Conservation (phyloP, 768 basidiomycete genomes). For the Punctularia strigosozonata region DNA sequence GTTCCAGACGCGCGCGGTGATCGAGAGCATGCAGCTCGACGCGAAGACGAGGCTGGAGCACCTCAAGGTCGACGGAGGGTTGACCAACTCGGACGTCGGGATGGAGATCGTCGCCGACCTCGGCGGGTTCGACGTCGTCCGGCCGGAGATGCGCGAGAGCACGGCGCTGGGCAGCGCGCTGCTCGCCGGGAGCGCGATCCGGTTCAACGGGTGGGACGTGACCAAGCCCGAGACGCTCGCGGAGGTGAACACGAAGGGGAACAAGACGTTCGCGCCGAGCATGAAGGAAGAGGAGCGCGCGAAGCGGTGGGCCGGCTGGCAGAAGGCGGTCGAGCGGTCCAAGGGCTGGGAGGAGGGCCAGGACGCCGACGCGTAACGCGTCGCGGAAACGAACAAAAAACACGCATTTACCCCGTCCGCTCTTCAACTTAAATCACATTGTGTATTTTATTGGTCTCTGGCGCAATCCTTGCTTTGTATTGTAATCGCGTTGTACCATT, state of each 20-base stretch:
- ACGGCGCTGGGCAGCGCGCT: conserved; percentile 94
- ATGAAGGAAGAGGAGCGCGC: conserved; percentile 41
- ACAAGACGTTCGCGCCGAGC: conserved; percentile 51
- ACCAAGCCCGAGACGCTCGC: conserved; percentile 68
- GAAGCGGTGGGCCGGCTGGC: conserved; percentile 72
- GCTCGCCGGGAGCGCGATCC: conserved; percentile 81
- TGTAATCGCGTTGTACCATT: too few species aligned
- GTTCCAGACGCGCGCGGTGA: conserved; percentile 89
- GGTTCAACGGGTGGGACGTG: conserved; percentile 89
- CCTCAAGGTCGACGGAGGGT: conserved; percentile 96
- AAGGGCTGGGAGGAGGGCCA: conserved; percentile 67
- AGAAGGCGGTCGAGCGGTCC: conserved; percentile 77
- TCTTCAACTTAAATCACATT: too few species aligned
- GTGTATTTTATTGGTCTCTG: too few species aligned
- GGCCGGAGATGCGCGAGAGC: conserved; percentile 95
- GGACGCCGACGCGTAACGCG: conserved; percentile 9
- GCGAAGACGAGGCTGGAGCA: conserved; percentile 68
- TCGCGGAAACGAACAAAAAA: too few species aligned
- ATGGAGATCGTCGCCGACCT: conserved; percentile 83
- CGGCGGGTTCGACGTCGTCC: conserved; percentile 83
- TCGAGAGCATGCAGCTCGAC: conserved; percentile 92
- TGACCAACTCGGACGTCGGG: conserved; percentile 88
- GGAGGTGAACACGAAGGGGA: conserved; percentile 83
- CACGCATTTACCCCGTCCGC: too few species aligned
- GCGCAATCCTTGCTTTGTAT: too few species aligned